Evolutionary conservation across 805 yeast genomes (phyloP).

Genomic region (Saccharomycopsis selenospora): DNA sequence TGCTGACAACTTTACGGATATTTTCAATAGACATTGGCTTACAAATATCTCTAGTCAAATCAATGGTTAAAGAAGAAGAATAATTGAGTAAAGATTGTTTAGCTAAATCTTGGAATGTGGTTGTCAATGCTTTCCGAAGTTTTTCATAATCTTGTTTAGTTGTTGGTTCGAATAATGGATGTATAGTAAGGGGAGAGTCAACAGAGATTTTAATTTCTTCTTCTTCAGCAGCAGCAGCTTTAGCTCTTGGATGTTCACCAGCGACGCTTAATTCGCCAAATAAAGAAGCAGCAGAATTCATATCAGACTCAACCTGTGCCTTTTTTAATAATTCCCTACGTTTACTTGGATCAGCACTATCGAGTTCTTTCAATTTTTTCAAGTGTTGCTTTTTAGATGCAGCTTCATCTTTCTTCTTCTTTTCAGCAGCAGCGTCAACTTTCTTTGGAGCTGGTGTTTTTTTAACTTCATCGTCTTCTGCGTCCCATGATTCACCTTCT

Average conservation of each 20-base stretch:
- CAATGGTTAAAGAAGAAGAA: conserved; percentile 70
- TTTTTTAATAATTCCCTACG: conserved; percentile 64
- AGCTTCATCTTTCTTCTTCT: conserved; percentile 35
- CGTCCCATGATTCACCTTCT: conserved; percentile 78
- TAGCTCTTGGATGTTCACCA: conserved; percentile 40
- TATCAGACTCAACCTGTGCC: conserved; percentile 79
- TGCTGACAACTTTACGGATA: conserved; percentile 76
- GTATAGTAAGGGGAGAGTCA: conserved; percentile 62
- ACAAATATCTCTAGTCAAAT: conserved; percentile 76
- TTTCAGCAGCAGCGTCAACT: conserved; percentile 34
- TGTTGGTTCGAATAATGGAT: conserved; percentile 80
- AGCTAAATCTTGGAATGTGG: conserved; percentile 53
- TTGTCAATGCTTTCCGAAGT: conserved; percentile 62
- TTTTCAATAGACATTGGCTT: conserved; percentile 78
- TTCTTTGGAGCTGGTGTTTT: conserved; percentile 36
- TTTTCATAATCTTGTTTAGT: conserved; percentile 73
- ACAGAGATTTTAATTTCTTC: conserved; percentile 38
- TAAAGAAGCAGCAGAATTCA: conserved; percentile 87
- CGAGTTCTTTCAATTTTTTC: conserved; percentile 45
- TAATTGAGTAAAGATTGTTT: conserved; percentile 60
- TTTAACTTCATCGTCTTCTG: conserved; percentile 57
- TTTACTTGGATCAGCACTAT: conserved; percentile 64
- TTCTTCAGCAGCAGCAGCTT: conserved; percentile 32
- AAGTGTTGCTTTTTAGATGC: conserved; percentile 31
- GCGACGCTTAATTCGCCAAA: conserved; percentile 65